Base-by-base conservation (phyloP, 768 basidiomycete species). In the Agrocybe pediades region DNA sequence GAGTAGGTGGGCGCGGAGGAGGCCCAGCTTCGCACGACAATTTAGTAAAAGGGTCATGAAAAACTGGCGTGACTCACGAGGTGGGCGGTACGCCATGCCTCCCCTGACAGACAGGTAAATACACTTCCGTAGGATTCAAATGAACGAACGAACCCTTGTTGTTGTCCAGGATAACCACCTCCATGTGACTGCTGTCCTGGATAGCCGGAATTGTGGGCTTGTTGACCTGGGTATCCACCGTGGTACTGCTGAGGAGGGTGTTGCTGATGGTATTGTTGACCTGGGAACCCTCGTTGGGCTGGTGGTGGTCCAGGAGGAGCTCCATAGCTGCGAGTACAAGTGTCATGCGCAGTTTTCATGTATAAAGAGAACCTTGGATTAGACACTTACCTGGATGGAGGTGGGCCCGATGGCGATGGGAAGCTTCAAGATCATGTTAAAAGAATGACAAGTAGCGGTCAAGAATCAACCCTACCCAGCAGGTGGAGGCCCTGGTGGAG, bases 1-100 rank as follows among this genome's bases (percentile, higher is more conserved):
- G 73, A 3, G 72, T 60, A 1, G 87, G 85, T 13, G 87, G 86
- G 63, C 68, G 74, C 7, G 73, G 76, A 42, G 84, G 82, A 27
- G 79, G 74, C 0, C 76, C 70, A 21, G 64, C 71, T 60, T 57
- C 24, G 46, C 46, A 49, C 33, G 55, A 20, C 20, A 49, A 49
- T 9, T 24, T 5, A 30, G 21, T 33, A 23, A n/a, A n/a, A 36
- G 3, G 4, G n/a, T 2, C 17, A 26, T 21, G 7, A 11, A 13
- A 46, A 17, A 46, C 9, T 2, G 45, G 39, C 3, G 30, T 2
- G 2, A 11, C 19, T 45, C 11, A 63, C 46, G 46, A 60, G 64
- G 56, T 39, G 65, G 62, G 24, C 57, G 64, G 25, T 61, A 65
- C 16, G 56, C 56, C 40, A 62, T 61, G 44, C 49, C 57, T 17